Conservation (phyloP, 768 basidiomycete species). For the Amanita rubescens region DNA sequence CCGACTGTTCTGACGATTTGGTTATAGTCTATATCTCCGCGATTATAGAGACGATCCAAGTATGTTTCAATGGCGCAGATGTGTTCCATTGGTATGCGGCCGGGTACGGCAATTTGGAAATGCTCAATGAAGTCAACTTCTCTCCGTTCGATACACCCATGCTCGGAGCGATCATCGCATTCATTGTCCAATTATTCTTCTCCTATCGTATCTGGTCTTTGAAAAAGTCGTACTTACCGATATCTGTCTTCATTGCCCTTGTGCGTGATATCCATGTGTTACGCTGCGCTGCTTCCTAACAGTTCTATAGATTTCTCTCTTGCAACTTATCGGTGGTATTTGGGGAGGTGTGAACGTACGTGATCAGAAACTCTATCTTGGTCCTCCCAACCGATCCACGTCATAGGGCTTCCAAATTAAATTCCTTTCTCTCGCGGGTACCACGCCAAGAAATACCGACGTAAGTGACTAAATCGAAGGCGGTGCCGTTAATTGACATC, state of each 20-base stretch:
- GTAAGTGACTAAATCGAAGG: neutral
- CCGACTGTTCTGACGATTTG: neutral
- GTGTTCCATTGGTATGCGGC: conserved; percentile 11
- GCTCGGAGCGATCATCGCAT: conserved; percentile 10
- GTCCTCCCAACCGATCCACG: neutral
- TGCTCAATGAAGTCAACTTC: neutral
- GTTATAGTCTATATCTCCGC: conserved; percentile 9
- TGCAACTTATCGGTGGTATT: neutral
- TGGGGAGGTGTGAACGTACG: neutral
- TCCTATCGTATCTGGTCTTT: conserved; percentile 13
- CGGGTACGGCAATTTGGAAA: conserved; percentile 9
- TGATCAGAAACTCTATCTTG: neutral
- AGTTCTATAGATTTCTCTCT: neutral
- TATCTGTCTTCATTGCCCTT: conserved; percentile 1
- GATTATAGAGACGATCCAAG: conserved; percentile 9
- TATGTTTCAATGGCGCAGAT: conserved; percentile 7
- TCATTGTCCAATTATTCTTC: conserved; percentile 12
- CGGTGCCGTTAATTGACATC: neutral
- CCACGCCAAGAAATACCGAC: neutral
- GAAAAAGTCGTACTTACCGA: conserved; percentile 3
- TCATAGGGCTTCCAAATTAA: neutral
- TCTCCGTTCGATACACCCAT: conserved; percentile 11
- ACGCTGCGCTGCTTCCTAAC: neutral
- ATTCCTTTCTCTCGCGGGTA: neutral
- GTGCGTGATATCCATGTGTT: neutral